A percentile compares a stretch with the other conserved stretches of the same genome.
These are phyloP conservation scores for Penicillium sp. DNA, from an alignment of 2,329 filamentous ascomycete genomes.

Conservation along the genomic window DNA sequence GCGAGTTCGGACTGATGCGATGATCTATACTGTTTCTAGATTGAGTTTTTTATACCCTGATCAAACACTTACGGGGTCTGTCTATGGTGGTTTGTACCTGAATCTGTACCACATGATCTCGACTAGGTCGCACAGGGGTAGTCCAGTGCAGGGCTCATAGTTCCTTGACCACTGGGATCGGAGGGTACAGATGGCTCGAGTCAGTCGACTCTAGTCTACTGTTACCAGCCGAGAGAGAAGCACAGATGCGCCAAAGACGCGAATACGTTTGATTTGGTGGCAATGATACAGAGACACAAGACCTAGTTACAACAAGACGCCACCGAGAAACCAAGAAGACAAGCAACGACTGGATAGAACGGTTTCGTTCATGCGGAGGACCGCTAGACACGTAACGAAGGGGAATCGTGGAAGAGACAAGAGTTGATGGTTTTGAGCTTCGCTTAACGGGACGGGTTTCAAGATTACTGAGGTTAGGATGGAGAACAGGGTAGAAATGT, in stretches of 20 bases:
- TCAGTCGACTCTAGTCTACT: no score
- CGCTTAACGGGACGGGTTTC: background rate
- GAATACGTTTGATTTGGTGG: constrained; percentile 8
- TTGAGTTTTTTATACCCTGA: no score
- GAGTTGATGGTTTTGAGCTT: background rate
- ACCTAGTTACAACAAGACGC: constrained; percentile 13
- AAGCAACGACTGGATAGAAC: constrained; percentile 11
- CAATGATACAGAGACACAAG: constrained; percentile 13
- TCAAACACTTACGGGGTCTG: no score
- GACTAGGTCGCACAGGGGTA: no score
- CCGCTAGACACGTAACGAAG: background rate
- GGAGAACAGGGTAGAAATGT: background rate
- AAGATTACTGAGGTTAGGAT: background rate
- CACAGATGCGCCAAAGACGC: background rate
- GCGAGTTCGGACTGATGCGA: no score
- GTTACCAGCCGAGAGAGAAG: background rate
- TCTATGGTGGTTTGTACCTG: no score
- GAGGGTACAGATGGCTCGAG: no score
- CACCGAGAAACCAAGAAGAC: constrained; percentile 3
- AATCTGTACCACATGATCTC: no score
- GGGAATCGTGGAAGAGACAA: background rate
- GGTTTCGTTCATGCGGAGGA: background rate
- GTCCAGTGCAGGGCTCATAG: no score
- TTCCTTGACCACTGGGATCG: no score
- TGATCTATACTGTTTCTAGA: no score